A percentile compares a stretch with the other conserved stretches of the same genome.
These are phyloP conservation scores for Wickerhamiella azyma DNA, from an alignment of 805 yeast species.

Conservation along the genomic window DNA sequence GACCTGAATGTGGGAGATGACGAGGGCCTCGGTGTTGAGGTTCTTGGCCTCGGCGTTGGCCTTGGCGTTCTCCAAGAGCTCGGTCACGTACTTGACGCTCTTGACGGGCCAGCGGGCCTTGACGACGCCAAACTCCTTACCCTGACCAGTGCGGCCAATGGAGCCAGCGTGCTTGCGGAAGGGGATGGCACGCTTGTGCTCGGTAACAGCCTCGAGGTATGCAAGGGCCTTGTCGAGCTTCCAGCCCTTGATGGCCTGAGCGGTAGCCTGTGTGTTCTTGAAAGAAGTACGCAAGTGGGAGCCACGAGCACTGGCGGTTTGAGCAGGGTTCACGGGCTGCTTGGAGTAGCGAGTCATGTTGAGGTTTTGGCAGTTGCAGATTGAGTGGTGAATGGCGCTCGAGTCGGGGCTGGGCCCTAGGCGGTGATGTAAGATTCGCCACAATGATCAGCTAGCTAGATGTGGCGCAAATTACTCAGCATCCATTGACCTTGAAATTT, in stretches of 20 bases:
- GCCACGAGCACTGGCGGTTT: slow-evolving; percentile 98
- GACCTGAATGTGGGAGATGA: slow-evolving; percentile 97
- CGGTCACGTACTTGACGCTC: slow-evolving; percentile 91
- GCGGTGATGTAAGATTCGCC: neutral
- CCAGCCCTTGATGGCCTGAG: slow-evolving; percentile 98
- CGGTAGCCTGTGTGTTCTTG: slow-evolving; percentile 99
- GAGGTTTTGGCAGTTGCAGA: neutral
- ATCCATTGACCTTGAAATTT: neutral
- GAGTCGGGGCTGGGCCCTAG: slow-evolving; percentile 1
- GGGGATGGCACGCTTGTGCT: slow-evolving; percentile 99
- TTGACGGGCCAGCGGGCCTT: slow-evolving; percentile 99
- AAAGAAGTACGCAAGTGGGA: slow-evolving; percentile 97
- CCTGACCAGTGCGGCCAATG: slow-evolving; percentile 98
- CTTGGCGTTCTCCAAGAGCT: slow-evolving; percentile 92
- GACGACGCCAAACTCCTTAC: slow-evolving; percentile 99
- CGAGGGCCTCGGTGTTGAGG: slow-evolving; percentile 82
- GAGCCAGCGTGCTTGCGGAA: slow-evolving; percentile 96
- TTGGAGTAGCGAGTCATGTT: slow-evolving; percentile 98
- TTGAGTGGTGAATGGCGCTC: slow-evolving; percentile 4
- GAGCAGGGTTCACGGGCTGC: slow-evolving; percentile 97
- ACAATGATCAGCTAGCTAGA: neutral
- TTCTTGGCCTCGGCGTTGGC: slow-evolving; percentile 99
- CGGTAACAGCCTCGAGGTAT: slow-evolving; percentile 90
- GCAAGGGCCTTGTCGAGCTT: slow-evolving; percentile 87
- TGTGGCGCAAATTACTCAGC: neutral